phyloP scores from a whole-genome alignment of 2,329 filamentous ascomycete species.

The Sporothrix pseudoabietina region DNA sequence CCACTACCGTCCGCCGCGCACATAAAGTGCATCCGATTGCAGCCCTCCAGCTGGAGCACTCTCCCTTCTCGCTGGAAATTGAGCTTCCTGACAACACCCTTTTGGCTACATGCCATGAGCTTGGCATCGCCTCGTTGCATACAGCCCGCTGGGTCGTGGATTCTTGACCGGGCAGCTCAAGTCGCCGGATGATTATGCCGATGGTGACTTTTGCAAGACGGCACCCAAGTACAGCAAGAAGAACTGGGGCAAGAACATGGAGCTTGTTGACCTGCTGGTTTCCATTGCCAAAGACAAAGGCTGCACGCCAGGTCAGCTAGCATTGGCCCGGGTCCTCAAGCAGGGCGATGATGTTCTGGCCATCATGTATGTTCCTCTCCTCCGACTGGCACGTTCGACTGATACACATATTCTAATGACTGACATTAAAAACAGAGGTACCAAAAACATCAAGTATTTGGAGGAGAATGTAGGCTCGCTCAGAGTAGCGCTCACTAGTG shows the following conservation, averaged over 20 bases:
- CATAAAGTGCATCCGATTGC: conserved; percentile 53
- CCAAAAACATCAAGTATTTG: conserved; percentile 10
- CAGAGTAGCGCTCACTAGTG: not conserved
- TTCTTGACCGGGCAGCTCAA: conserved; percentile 46
- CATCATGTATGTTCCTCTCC: conserved; percentile 5
- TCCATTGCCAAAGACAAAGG: conserved; percentile 14
- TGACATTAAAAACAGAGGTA: not conserved
- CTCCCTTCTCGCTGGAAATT: conserved; percentile 58
- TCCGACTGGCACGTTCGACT: not conserved
- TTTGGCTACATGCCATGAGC: conserved; percentile 49
- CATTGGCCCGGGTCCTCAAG: conserved; percentile 17
- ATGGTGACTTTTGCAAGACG: conserved; percentile 23
- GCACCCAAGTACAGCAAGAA: conserved; percentile 13
- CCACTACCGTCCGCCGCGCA: conserved; percentile 54
- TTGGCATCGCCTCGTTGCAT: conserved; percentile 48
- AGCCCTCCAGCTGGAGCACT: conserved; percentile 58
- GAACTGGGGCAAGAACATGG: conserved; percentile 20
- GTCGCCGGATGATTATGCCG: conserved; percentile 16
- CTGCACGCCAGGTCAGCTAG: conserved; percentile 19
- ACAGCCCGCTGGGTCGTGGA: conserved; percentile 47
- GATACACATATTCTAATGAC: not conserved
- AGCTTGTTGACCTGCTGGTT: not conserved
- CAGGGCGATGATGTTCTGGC: conserved; percentile 22
- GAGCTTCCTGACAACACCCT: conserved; percentile 51
- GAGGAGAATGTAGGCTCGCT: conserved; percentile 5